phyloP scores from a whole-genome alignment of 208 protist genomes.

The Acanthamoeba triangularis region DNA sequence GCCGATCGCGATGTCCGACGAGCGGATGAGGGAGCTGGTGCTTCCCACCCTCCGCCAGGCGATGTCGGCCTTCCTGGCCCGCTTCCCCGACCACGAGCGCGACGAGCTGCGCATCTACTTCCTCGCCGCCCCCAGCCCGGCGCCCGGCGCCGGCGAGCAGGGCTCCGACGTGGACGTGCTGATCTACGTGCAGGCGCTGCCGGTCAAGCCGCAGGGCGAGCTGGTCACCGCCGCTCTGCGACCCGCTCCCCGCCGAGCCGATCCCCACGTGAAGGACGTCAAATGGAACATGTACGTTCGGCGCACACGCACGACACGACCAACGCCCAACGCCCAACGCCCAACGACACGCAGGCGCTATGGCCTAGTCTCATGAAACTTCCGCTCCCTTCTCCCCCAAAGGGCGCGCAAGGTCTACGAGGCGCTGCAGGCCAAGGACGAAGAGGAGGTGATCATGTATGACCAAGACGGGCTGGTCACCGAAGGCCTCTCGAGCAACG shows the following conservation, averaged over 20 bases:
- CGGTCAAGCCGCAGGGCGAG: background rate
- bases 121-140: background rate
- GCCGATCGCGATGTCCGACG: constrained; percentile 20
- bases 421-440: constrained; percentile 56
- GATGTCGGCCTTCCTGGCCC: constrained; percentile 4
- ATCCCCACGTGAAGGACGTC: constrained; percentile 62
- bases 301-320: too few species aligned
- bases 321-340: background rate
- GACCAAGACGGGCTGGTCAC: constrained; percentile 11
- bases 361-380: background rate
- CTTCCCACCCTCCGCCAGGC: constrained; percentile 15
- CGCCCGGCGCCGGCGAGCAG: constrained; percentile 19
- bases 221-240: constrained; percentile 24
- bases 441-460: constrained; percentile 62
- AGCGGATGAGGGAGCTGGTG: constrained; percentile 23
- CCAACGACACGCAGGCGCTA: background rate
- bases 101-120: constrained; percentile 66
- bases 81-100: background rate
- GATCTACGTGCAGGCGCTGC: constrained; percentile 33
- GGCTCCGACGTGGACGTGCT: constrained; percentile 52
- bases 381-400: too few species aligned
- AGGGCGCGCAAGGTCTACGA: constrained; percentile 62
- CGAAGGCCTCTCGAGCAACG: constrained; percentile 63
- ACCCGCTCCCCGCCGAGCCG: constrained; percentile 5
- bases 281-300: constrained; percentile 34